A percentile compares a stretch with the other conserved stretches of the same genome.
These are phyloP conservation scores for Stylonectria norvegica DNA, from an alignment of 2,329 filamentous ascomycete species.

Conservation along the genomic window DNA sequence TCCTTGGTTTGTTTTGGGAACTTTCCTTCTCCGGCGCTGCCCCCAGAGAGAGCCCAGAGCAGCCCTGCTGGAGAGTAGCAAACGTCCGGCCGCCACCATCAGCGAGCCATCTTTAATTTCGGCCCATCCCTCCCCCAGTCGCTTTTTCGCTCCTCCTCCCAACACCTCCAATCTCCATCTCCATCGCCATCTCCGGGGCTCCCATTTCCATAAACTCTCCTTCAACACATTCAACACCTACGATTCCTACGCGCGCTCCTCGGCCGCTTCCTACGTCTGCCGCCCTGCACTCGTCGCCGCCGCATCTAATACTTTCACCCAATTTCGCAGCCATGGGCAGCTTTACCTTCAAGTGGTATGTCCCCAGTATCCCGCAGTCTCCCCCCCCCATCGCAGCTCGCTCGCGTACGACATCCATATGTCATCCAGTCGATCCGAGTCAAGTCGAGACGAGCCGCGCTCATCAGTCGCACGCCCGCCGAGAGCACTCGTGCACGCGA, in stretches of 20 bases:
- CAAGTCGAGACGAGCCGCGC: slow-evolving; percentile 1
- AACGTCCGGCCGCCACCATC: no score
- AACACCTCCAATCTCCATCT: background rate
- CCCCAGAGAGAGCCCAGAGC: no score
- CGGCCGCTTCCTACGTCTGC: background rate
- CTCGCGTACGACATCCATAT: slow-evolving; percentile 6
- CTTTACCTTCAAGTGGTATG: slow-evolving; percentile 70
- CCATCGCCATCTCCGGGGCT: no score
- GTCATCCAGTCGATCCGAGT: no score
- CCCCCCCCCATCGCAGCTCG: slow-evolving; percentile 12
- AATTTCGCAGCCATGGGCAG: slow-evolving; percentile 57
- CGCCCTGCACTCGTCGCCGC: slow-evolving; percentile 11
- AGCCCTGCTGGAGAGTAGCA: no score
- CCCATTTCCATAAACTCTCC: no score
- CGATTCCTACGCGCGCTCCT: background rate
- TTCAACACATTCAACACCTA: slow-evolving; percentile 1
- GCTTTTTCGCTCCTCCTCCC: background rate
- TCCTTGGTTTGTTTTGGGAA: background rate
- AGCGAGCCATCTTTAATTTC: slow-evolving; percentile 1
- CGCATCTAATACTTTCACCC: slow-evolving; percentile 18
- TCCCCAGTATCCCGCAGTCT: no score
- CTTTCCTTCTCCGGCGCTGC: background rate
- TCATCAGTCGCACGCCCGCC: slow-evolving; percentile 3
- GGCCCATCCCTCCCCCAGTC: background rate
- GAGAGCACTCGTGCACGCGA: slow-evolving; percentile 8